Conservation (phyloP, 768 basidiomycete species). For the Omphalotus guepiniiformis region DNA sequence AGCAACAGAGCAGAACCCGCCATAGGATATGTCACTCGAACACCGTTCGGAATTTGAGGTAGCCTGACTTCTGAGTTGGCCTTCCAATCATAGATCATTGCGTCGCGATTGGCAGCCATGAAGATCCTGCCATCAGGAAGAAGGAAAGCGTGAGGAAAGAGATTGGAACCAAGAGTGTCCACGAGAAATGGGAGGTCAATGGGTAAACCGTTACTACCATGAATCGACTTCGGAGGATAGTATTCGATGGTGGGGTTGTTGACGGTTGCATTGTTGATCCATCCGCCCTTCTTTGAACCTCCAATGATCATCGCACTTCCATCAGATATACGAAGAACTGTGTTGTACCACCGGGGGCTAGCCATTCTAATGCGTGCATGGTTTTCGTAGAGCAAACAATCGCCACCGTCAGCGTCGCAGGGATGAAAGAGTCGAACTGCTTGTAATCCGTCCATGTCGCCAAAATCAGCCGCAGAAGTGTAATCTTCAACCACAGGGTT, state of each 20-base stretch:
- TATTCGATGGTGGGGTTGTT: conserved; percentile 83
- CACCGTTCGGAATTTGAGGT: conserved; percentile 69
- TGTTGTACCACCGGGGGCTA: conserved; percentile 78
- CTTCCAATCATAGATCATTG: conserved; percentile 78
- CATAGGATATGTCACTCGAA: conserved; percentile 84
- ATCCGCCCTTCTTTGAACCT: conserved; percentile 77
- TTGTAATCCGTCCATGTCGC: conserved; percentile 70
- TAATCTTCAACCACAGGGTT: conserved; percentile 68
- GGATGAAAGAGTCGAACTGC: conserved; percentile 69
- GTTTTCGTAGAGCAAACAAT: conserved; percentile 64
- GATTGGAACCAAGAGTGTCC: conserved; percentile 75
- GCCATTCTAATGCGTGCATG: conserved; percentile 65
- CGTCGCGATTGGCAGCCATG: conserved; percentile 74
- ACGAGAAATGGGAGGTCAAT: conserved; percentile 59
- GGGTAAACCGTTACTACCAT: conserved; percentile 63
- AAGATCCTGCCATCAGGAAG: conserved; percentile 70
- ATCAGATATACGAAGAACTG: conserved; percentile 62
- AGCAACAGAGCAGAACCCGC: conserved; percentile 70
- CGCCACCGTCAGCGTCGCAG: conserved; percentile 45
- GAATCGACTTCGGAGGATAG: conserved; percentile 75
- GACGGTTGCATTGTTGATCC: conserved; percentile 78
- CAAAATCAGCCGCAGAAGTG: conserved; percentile 70
- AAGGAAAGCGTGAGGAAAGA: conserved; percentile 73
- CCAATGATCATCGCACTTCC: conserved; percentile 85
- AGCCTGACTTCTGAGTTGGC: conserved; percentile 56